These are phyloP conservation scores for Helminthosporium solani DNA, from an alignment of 2,329 filamentous ascomycete species.

Conservation along the genomic window DNA sequence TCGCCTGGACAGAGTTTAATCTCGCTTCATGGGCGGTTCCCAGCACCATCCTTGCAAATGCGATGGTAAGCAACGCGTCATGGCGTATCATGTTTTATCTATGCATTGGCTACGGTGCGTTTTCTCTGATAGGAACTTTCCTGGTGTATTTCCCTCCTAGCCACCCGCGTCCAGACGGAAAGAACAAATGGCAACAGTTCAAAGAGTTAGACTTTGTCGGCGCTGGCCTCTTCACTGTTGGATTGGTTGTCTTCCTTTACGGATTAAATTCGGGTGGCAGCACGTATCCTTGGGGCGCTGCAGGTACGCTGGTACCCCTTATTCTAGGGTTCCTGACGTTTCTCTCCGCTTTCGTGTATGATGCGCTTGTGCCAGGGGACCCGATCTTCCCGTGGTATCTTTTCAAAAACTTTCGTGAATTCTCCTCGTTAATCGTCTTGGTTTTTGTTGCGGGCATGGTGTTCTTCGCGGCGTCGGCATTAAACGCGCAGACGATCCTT, in stretches of 20 bases:
- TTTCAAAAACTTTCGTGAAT: slow-evolving; percentile 28
- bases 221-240: slow-evolving; percentile 46
- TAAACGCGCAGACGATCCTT: slow-evolving; percentile 22
- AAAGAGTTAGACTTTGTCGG: slow-evolving; percentile 47
- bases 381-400: slow-evolving; percentile 32
- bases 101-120: slow-evolving; percentile 47
- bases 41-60: slow-evolving; percentile 43
- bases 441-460: slow-evolving; percentile 33
- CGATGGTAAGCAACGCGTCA: slow-evolving; percentile 30
- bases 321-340: slow-evolving; percentile 23
- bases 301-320: slow-evolving; percentile 28
- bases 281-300: slow-evolving; percentile 27
- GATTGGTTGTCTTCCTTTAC: slow-evolving; percentile 46
- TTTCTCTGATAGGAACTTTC: slow-evolving; percentile 45
- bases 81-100: slow-evolving; percentile 46
- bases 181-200: slow-evolving; percentile 29
- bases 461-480: slow-evolving; percentile 25
- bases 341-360: slow-evolving; percentile 18
- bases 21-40: slow-evolving; percentile 32
- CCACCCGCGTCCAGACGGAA: slow-evolving; percentile 40
- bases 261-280: slow-evolving; percentile 48
- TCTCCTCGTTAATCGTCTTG: slow-evolving; percentile 29
- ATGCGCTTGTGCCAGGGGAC: slow-evolving; percentile 20
- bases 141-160: slow-evolving; percentile 53
- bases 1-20: slow-evolving; percentile 24